These are phyloP conservation scores for Discostella stelligeroides DNA, from an alignment of 108 stramenopile genomes.

Conservation along the genomic window DNA sequence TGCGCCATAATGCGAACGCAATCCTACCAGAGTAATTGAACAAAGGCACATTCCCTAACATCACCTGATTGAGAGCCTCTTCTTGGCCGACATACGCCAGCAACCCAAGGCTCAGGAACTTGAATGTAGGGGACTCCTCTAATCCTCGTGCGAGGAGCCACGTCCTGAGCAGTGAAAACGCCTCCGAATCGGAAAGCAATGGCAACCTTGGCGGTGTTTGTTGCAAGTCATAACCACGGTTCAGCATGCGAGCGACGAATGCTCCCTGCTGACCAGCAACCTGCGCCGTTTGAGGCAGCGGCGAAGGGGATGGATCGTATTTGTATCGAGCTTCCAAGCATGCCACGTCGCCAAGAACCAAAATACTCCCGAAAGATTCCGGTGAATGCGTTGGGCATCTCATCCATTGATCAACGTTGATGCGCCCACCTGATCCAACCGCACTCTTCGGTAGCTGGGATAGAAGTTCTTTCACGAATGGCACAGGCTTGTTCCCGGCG, in stretches of 20 bases:
- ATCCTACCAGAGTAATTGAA: conserved; percentile 57
- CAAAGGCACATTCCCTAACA: conserved; percentile 48
- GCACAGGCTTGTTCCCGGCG: conserved; percentile 70
- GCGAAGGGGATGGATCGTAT: conserved; percentile 18
- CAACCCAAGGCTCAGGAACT: conserved; percentile 76
- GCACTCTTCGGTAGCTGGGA: conserved; percentile 53
- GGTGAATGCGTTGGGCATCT: conserved; percentile 45
- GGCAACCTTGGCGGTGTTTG: conserved; percentile 44
- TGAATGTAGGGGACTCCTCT: conserved; percentile 56
- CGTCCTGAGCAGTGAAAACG: conserved; percentile 18
- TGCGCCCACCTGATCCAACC: conserved; percentile 46
- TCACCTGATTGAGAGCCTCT: conserved; percentile 75
- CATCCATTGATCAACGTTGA: conserved; percentile 71
- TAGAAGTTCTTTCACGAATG: conserved; percentile 57
- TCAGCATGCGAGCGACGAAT: conserved; percentile 65
- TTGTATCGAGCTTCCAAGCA: conserved; percentile 31
- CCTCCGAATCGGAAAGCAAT: conserved; percentile 14
- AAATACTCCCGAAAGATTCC: conserved; percentile 51
- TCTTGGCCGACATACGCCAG: conserved; percentile 78
- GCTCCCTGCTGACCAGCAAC: conserved; percentile 86
- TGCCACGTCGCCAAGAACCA: conserved; percentile 74
- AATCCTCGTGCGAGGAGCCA: conserved; percentile 62
- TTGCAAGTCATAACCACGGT: conserved; percentile 62
- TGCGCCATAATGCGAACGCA: conserved; percentile 74
- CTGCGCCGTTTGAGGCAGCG: conserved; percentile 78